Conservation (phyloP, 768 basidiomycete genomes). For the Tylopilus subfusipes region DNA sequence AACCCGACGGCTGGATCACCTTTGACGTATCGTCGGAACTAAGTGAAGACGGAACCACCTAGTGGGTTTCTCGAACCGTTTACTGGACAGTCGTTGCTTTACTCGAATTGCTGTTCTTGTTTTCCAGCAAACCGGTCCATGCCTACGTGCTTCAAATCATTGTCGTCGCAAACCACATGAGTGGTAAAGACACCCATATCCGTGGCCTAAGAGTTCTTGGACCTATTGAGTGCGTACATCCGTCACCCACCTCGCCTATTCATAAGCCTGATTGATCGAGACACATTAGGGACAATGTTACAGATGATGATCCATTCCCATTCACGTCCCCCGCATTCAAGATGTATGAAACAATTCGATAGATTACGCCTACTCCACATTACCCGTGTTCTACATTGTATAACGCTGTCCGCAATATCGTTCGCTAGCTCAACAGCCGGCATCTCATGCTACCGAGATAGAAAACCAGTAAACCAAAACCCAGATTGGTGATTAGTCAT, state of each 20-base stretch:
- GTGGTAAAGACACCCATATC: slow-evolving; percentile 98
- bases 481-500: background rate
- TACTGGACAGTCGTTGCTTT: background rate
- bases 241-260: background rate
- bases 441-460: background rate
- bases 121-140: slow-evolving; percentile 75
- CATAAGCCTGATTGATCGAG: background rate
- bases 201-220: slow-evolving; percentile 87
- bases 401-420: slow-evolving; percentile 15
- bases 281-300: slow-evolving; percentile 36
- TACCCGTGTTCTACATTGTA: slow-evolving; percentile 29
- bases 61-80: slow-evolving; percentile 46
- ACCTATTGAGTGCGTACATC: slow-evolving; percentile 61
- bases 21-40: slow-evolving; percentile 80
- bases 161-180: slow-evolving; percentile 92
- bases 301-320: slow-evolving; percentile 69
- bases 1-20: slow-evolving; percentile 93
- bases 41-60: slow-evolving; percentile 73
- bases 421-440: background rate
- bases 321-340: slow-evolving; percentile 64
- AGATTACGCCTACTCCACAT: slow-evolving; percentile 22
- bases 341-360: slow-evolving; percentile 79
- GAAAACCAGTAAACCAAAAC: slow-evolving; percentile 9
- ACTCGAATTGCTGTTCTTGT: background rate
- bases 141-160: slow-evolving; percentile 90